Evolutionary conservation across 1,284 basidiomycete genomes (phyloP).

Genomic region (Phylloporus gajari): DNA sequence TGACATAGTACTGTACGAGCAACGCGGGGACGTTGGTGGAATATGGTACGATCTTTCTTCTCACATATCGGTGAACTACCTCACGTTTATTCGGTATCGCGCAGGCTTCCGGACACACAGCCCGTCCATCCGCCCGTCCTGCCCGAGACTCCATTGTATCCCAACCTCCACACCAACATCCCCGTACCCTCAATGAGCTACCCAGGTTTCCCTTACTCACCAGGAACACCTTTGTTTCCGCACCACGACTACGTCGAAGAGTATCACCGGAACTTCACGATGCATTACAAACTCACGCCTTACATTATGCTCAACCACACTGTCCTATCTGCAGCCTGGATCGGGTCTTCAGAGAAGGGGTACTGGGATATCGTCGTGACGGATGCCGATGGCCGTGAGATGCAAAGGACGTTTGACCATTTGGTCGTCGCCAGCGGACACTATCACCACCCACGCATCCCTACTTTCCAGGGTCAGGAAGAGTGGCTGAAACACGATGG

Average conservation of each 20-base stretch:
- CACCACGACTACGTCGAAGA: conserved; percentile 56
- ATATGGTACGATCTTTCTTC: conserved; percentile 50
- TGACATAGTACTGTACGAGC: conserved; percentile 64
- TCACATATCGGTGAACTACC: not conserved
- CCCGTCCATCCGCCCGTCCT: conserved; percentile 55
- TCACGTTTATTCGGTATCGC: not conserved
- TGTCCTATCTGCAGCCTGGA: conserved; percentile 59
- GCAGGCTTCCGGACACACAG: conserved; percentile 57
- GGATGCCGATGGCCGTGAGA: conserved; percentile 27
- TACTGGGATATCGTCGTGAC: conserved; percentile 55
- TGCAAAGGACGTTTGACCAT: conserved; percentile 55
- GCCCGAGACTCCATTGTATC: conserved; percentile 66
- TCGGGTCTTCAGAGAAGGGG: conserved; percentile 51
- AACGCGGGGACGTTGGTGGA: conserved; percentile 60
- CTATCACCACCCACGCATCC: conserved; percentile 59
- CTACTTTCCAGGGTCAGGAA: conserved; percentile 57
- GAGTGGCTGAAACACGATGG: conserved; percentile 54
- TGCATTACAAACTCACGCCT: conserved; percentile 50
- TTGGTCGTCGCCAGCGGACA: conserved; percentile 65
- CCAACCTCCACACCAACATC: conserved; percentile 63
- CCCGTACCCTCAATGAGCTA: conserved; percentile 65
- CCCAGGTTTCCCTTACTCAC: conserved; percentile 61
- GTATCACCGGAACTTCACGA: conserved; percentile 59
- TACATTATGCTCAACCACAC: conserved; percentile 57
- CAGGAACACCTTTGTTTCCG: conserved; percentile 61